Conservation (phyloP, 2,329 filamentous ascomycete species). For the Penicillium carneum region DNA sequence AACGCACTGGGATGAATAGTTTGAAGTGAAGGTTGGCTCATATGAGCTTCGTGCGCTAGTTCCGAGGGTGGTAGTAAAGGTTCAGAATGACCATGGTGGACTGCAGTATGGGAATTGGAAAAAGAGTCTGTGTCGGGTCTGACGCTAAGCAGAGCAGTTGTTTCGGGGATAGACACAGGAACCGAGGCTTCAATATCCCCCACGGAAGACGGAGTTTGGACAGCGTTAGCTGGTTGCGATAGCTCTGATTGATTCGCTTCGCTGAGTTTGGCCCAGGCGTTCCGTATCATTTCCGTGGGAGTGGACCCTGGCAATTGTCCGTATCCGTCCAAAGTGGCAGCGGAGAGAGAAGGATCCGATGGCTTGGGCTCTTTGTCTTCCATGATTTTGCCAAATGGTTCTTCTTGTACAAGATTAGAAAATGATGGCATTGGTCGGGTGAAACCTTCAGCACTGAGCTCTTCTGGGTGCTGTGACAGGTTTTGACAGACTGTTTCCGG, state of each 20-base stretch:
- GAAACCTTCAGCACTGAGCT: neutral
- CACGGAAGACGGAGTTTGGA: slow-evolving; percentile 52
- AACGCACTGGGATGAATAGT: slow-evolving; percentile 51
- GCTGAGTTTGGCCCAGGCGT: slow-evolving; percentile 40
- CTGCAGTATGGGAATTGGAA: slow-evolving; percentile 33
- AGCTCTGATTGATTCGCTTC: slow-evolving; percentile 31
- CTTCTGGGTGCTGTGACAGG: slow-evolving; percentile 1
- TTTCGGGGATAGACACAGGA: slow-evolving; percentile 40
- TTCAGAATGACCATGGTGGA: slow-evolving; percentile 35
- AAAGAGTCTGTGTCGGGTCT: slow-evolving; percentile 43
- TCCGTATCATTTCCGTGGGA: slow-evolving; percentile 43
- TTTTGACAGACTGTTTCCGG: slow-evolving; percentile 6
- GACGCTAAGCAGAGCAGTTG: slow-evolving; percentile 46
- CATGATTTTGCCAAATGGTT: slow-evolving; percentile 25
- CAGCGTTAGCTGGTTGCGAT: slow-evolving; percentile 36
- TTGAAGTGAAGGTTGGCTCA: slow-evolving; percentile 34
- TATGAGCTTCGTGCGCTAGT: slow-evolving; percentile 33
- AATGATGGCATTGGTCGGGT: neutral
- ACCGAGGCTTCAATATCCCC: slow-evolving; percentile 50
- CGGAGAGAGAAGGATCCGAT: neutral
- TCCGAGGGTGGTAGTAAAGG: slow-evolving; percentile 40
- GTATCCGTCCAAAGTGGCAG: slow-evolving; percentile 27
- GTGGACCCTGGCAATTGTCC: slow-evolving; percentile 41
- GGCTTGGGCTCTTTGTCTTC: slow-evolving; percentile 29
- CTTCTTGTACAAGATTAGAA: neutral